Evolutionary conservation across 2,329 filamentous ascomycete genomes (phyloP).

Genomic region (Neopestalotiopsis sp.): DNA sequence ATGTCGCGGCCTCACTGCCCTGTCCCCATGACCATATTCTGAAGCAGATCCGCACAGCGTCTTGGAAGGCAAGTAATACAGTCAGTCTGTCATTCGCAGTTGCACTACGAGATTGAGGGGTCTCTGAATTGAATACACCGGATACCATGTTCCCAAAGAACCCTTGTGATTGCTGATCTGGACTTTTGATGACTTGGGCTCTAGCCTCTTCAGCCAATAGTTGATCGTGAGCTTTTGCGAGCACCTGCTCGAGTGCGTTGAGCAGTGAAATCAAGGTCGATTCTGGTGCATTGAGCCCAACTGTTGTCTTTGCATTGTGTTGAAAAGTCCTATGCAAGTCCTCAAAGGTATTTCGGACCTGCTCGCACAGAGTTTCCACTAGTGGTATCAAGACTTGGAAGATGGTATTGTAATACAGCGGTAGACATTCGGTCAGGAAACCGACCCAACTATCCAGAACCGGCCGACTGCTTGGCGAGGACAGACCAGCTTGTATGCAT

Average conservation of each 20-base stretch:
- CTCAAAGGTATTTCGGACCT: constrained; percentile 76
- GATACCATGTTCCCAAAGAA: constrained; percentile 96
- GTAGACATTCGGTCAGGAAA: constrained; percentile 82
- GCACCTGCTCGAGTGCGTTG: constrained; percentile 89
- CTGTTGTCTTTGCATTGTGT: constrained; percentile 33
- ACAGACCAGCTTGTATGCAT: constrained; percentile 82
- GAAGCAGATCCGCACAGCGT: constrained; percentile 91
- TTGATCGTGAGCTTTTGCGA: constrained; percentile 85
- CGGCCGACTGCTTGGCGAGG: constrained; percentile 72
- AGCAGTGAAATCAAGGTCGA: constrained; percentile 82
- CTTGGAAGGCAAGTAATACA: constrained; percentile 94
- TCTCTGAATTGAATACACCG: constrained; percentile 83
- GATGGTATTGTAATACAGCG: constrained; percentile 81
- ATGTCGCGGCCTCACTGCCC: constrained; percentile 58
- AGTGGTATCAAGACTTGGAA: constrained; percentile 91
- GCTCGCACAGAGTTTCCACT: constrained; percentile 84
- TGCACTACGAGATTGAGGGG: constrained; percentile 75
- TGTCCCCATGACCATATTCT: constrained; percentile 94
- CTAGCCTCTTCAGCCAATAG: constrained; percentile 77
- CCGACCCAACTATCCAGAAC: constrained; percentile 91
- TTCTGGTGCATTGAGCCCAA: constrained; percentile 59
- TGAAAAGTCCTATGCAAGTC: constrained; percentile 71
- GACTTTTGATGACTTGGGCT: constrained; percentile 72
- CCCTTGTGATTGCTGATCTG: constrained; percentile 78
- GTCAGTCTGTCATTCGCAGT: constrained; percentile 95